A percentile compares a stretch with the other conserved stretches of the same genome.
Evolutionary conservation across 1,284 basidiomycete species (phyloP).

Genomic region (Fomitopsis pinicola): DNA sequence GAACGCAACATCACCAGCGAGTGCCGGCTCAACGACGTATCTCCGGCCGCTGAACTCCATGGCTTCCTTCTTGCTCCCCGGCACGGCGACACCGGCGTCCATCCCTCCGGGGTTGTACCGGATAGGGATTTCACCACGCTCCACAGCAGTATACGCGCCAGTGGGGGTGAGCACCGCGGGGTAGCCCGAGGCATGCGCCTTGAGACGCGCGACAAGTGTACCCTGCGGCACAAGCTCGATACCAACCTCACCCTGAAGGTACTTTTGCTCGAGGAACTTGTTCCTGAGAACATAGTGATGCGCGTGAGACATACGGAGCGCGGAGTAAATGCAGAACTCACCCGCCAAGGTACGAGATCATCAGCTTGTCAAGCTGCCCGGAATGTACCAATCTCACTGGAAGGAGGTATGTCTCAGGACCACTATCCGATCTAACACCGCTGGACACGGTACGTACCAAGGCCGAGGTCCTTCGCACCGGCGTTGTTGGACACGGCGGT

Average conservation of each 20-base stretch:
- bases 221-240: conserved; percentile 89
- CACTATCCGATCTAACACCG: conserved; percentile 2
- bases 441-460: conserved; percentile 48
- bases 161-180: conserved; percentile 95
- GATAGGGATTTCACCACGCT: conserved; percentile 73
- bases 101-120: conserved; percentile 68
- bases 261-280: conserved; percentile 71
- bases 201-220: conserved; percentile 86
- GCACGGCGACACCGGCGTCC: conserved; percentile 56
- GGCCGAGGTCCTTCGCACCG: conserved; percentile 71
- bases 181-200: conserved; percentile 90
- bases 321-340: conserved; percentile 27
- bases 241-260: conserved; percentile 78
- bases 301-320: background rate
- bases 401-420: conserved; percentile 7
- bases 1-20: conserved; percentile 86
- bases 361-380: conserved; percentile 76
- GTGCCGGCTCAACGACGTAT: conserved; percentile 85
- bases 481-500: conserved; percentile 92
- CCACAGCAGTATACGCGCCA: conserved; percentile 82
- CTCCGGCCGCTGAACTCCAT: conserved; percentile 77
- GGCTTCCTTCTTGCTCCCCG: conserved; percentile 77
- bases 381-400: conserved; percentile 74
- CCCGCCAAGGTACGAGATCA: conserved; percentile 87
- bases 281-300: conserved; percentile 41